These are phyloP conservation scores for Knoxdaviesia capensis DNA, from an alignment of 2,329 filamentous ascomycete species.

Conservation along the genomic window DNA sequence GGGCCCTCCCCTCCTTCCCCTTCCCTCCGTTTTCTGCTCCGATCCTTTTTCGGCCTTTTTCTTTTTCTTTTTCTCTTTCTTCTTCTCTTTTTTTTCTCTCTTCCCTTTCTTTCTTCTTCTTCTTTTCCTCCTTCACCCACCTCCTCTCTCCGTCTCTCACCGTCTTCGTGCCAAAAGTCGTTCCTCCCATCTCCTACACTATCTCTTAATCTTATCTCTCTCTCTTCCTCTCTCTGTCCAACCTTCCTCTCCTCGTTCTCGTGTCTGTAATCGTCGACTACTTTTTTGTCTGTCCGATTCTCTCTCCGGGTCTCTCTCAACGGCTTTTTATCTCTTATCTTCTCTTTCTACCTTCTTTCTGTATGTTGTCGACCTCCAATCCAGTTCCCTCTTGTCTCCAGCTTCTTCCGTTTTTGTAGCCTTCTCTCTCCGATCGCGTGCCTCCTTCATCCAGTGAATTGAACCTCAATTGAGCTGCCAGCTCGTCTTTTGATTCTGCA, in stretches of 20 bases:
- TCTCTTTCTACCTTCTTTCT: no score
- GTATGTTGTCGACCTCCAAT: no score
- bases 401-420: no score
- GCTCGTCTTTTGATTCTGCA: no score
- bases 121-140: background rate
- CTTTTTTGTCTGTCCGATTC: background rate
- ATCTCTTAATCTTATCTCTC: background rate
- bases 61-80: constrained; percentile 1
- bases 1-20: constrained; percentile 1
- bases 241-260: background rate
- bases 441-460: no score
- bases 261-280: background rate
- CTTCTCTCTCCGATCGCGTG: no score
- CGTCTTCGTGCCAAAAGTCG: constrained; percentile 1
- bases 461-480: no score
- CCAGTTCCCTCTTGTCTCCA: no score
- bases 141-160: constrained; percentile 1
- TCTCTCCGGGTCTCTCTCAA: background rate
- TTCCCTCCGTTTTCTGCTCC: background rate
- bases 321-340: no score
- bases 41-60: background rate
- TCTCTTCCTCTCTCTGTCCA: background rate
- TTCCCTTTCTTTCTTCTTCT: constrained; percentile 2
- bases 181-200: constrained; percentile 1
- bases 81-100: background rate